phyloP scores from a whole-genome alignment of 768 basidiomycete species.

The Serendipita indica region DNA sequence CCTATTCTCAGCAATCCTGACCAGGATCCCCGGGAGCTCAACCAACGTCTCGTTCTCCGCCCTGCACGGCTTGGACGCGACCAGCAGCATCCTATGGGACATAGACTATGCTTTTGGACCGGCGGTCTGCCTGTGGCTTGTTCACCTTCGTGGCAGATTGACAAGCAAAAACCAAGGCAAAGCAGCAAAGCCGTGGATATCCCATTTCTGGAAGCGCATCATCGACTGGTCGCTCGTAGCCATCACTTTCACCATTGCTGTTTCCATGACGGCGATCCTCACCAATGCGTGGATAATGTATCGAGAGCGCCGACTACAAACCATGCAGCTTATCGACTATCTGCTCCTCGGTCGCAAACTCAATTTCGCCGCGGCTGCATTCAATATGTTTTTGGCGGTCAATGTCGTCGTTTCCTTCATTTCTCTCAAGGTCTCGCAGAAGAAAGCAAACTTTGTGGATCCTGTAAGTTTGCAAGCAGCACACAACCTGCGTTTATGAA shows the following conservation, averaged over 20 bases:
- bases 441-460: not conserved
- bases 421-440: not conserved
- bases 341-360: not conserved
- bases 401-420: not conserved
- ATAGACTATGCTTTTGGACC: not conserved
- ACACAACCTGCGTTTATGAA: not conserved
- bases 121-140: not conserved
- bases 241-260: not conserved
- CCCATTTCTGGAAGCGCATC: constrained; percentile 2
- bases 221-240: not conserved
- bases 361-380: not conserved
- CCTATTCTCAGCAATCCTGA: not conserved
- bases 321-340: not conserved
- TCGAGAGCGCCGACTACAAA: not conserved
- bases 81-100: not conserved
- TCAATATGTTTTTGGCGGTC: not conserved
- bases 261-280: not conserved
- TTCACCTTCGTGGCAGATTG: not conserved
- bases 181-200: not conserved
- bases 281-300: too few relatives aligned
- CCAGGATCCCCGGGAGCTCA: not conserved
- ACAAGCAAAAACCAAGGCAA: not conserved
- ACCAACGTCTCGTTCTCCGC: not conserved
- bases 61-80: not conserved
- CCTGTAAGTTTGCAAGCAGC: not conserved